Percentiles rank a stretch among this genome's conserved stretches.
These are phyloP conservation scores for Suillus plorans DNA, from an alignment of 768 basidiomycete species.

Conservation along the genomic window DNA sequence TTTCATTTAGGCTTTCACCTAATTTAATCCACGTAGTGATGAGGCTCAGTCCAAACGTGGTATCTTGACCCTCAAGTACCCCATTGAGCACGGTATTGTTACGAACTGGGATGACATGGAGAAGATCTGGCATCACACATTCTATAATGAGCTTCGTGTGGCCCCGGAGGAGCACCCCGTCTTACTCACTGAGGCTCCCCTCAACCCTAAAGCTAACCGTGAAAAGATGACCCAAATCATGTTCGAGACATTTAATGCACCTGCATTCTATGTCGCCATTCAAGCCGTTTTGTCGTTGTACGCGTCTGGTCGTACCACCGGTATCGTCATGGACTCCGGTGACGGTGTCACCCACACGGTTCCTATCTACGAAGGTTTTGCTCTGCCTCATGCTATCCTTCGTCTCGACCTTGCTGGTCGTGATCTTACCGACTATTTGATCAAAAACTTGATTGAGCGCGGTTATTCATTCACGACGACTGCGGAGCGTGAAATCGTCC, in stretches of 20 bases:
- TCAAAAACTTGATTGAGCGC: constrained; percentile 86
- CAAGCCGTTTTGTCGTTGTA: constrained; percentile 79
- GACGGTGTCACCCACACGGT: constrained; percentile 97
- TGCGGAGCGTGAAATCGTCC: constrained; percentile 91
- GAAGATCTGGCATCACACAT: constrained; percentile 98
- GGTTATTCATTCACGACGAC: constrained; percentile 96
- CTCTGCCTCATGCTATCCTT: constrained; percentile 89
- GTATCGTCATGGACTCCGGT: constrained; percentile 94
- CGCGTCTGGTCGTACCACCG: constrained; percentile 93
- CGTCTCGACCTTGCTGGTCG: constrained; percentile 92
- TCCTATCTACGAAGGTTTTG: constrained; percentile 94
- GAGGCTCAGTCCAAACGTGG: constrained; percentile 95
- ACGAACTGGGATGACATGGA: constrained; percentile 99
- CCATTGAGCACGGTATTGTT: constrained; percentile 91
- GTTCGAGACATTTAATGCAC: constrained; percentile 77
- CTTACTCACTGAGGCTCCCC: constrained; percentile 68
- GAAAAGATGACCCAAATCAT: constrained; percentile 81
- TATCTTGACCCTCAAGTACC: constrained; percentile 91
- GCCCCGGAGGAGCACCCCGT: constrained; percentile 78
- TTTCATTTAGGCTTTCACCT: constrained; percentile 8
- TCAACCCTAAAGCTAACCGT: constrained; percentile 72
- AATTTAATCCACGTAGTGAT: constrained; percentile 49
- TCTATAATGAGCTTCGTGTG: constrained; percentile 82
- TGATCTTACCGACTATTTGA: constrained; percentile 82
- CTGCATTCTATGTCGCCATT: constrained; percentile 74